A percentile compares a stretch with the other conserved stretches of the same genome.
phyloP scores from a whole-genome alignment of 139 green algal species.

The Auxenochlorella pyrenoidosa region DNA sequence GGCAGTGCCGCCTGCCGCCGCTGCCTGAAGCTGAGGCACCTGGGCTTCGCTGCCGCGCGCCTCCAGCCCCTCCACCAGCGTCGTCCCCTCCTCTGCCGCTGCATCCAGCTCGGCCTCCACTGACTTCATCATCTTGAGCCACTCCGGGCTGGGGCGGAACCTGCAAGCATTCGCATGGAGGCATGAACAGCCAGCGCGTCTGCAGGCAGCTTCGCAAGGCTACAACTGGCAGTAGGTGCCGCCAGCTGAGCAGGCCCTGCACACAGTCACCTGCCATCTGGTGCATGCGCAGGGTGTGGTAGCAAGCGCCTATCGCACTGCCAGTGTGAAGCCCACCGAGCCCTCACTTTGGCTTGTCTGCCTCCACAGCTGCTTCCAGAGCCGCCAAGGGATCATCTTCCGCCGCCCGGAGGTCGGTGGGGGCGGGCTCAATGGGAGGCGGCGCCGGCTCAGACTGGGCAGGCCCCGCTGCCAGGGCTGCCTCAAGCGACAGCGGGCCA shows the following conservation, averaged over 20 bases:
- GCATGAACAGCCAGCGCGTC: too few species aligned
- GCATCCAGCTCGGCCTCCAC: constrained; percentile 21
- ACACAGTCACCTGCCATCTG: too few species aligned
- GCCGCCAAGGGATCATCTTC: constrained; percentile 22
- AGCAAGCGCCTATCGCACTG: too few species aligned
- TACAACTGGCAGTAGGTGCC: background rate
- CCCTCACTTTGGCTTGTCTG: constrained; percentile 23
- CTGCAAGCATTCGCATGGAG: background rate
- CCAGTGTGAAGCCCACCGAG: background rate
- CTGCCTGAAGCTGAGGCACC: too few species aligned
- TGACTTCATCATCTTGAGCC: constrained; percentile 34
- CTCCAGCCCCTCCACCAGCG: too few species aligned
- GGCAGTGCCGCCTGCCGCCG: too few species aligned
- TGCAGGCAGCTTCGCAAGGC: too few species aligned
- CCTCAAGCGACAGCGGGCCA: constrained; percentile 22
- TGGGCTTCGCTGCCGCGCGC: too few species aligned
- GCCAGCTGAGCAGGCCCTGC: background rate
- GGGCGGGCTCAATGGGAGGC: constrained; percentile 10
- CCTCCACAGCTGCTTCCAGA: constrained; percentile 14
- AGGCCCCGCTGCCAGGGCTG: background rate
- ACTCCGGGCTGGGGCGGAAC: constrained; percentile 27
- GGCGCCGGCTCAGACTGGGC: background rate
- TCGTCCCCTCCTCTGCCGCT: background rate
- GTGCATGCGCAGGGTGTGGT: too few species aligned
- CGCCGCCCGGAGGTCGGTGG: background rate